Evolutionary conservation across 768 basidiomycete genomes (phyloP), one percentile per base, ranked within the genome.

Genomic region (Boletales sp.): DNA sequence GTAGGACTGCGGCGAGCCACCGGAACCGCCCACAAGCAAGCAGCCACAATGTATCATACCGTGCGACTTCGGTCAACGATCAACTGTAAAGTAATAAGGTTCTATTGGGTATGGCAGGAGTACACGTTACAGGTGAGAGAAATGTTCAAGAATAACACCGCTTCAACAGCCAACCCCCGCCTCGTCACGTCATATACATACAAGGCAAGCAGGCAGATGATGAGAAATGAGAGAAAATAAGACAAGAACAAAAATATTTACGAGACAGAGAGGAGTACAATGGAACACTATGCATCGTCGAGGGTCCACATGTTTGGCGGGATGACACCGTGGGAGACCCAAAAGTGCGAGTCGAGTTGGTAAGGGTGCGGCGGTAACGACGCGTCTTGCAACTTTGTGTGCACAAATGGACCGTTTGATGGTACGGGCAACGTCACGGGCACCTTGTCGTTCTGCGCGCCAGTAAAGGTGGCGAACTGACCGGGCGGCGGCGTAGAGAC

Each of bases 381-480:
- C 7, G 47, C 40, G 3, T 56, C 58, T 34, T 63, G 67, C 18
- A 52, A 48, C 34, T 28, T 48, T 33, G 56, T 34, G 12, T 60
- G 61, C 37, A 69, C 45, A 36, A 50, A 61, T 17, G 53, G 19
- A 42, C 51, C 56, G 28, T 50, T 55, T n/a, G 52, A 49, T 49
- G 57, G 54, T 17, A 54, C 51, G 45, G 46, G 39, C 19, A 58
- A 54, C 53, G 51, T 46, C 47, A 53, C 57, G 44, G 49, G 45
- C 58, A 54, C 53, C 59, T 70, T 68, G 57, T 59, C 68, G 69
- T 68, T 68, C 68, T 70, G 67, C 69, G 49, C 63, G 45, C 68
- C 57, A 12, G 38, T 32, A 17, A 66, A 70, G 54, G 68, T 49
- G 57, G 68, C 69, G 67, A 68, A 68, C 67, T 68, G 69, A 59